Evolutionary conservation across 2,329 filamentous ascomycete species (phyloP).

Genomic region (Aspergillus ruber): DNA sequence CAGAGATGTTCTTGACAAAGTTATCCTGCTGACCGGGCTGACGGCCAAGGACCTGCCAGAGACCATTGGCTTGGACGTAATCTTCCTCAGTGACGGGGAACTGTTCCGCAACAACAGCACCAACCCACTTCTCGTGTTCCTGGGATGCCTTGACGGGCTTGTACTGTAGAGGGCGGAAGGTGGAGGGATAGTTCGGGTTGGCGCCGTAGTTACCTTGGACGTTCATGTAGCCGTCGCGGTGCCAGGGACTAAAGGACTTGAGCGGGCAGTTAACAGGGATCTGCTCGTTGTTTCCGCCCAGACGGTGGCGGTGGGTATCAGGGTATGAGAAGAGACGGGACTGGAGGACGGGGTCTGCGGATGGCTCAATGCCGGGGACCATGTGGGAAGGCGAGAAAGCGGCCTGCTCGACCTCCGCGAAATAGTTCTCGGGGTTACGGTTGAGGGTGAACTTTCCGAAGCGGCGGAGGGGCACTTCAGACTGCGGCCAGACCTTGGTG

Average conservation of each 20-base stretch:
- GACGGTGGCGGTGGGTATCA: constrained; percentile 59
- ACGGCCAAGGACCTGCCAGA: constrained; percentile 40
- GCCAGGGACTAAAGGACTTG: constrained; percentile 56
- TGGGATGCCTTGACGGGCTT: constrained; percentile 36
- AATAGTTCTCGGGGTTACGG: constrained; percentile 61
- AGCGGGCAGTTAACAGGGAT: constrained; percentile 56
- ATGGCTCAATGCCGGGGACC: constrained; percentile 61
- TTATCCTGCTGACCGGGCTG: constrained; percentile 54
- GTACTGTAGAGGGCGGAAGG: constrained; percentile 31
- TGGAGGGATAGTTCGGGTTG: constrained; percentile 49
- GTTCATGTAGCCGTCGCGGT: constrained; percentile 66
- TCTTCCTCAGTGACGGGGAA: constrained; percentile 40
- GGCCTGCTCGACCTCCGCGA: constrained; percentile 64
- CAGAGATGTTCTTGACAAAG: constrained; percentile 54
- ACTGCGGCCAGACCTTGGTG: constrained; percentile 64
- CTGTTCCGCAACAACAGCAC: constrained; percentile 33
- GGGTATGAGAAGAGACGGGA: constrained; percentile 65
- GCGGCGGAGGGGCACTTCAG: constrained; percentile 54
- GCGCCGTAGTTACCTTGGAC: constrained; percentile 59
- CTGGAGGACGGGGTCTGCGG: constrained; percentile 64
- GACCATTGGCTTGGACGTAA: constrained; percentile 37
- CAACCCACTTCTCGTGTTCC: constrained; percentile 41
- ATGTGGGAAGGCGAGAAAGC: constrained; percentile 64
- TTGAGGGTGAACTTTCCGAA: constrained; percentile 61
- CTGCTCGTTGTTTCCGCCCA: constrained; percentile 60